Conservation (phyloP, 2,329 filamentous ascomycete genomes). For the Alternaria brassicicola region DNA sequence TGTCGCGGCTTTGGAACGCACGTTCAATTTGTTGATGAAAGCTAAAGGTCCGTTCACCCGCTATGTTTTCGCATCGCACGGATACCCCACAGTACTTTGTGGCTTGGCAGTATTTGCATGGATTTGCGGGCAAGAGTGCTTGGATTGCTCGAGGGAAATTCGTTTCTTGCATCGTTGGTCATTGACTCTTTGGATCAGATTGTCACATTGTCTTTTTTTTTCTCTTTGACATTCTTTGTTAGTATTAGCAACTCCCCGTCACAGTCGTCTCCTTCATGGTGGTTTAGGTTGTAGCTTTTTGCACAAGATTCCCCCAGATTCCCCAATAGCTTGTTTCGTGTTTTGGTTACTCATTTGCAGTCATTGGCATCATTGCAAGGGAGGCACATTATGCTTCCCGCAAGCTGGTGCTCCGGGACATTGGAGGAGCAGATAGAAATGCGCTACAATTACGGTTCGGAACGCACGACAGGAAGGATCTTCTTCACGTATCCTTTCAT, state of each 20-base stretch:
- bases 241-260: constrained; percentile 15
- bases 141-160: constrained; percentile 18
- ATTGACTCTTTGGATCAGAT: constrained; percentile 27
- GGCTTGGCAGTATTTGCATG: constrained; percentile 39
- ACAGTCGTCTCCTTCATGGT: constrained; percentile 24
- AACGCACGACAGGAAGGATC: constrained; percentile 18
- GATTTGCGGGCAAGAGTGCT: constrained; percentile 30
- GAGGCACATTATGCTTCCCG: constrained; percentile 15
- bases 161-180: constrained; percentile 30
- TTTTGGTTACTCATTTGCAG: constrained; percentile 15
- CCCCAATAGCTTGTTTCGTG: constrained; percentile 18
- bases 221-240: constrained; percentile 16
- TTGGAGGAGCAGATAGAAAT: constrained; percentile 15
- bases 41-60: constrained; percentile 29
- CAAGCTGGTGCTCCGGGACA: constrained; percentile 8
- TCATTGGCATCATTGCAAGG: constrained; percentile 24
- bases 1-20: constrained; percentile 14
- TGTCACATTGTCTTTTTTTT: constrained; percentile 15
- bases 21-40: constrained; percentile 29
- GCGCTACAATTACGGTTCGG: constrained; percentile 13
- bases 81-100: constrained; percentile 22
- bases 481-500: constrained; percentile 24
- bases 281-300: constrained; percentile 27
- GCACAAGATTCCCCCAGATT: constrained; percentile 40
- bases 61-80: constrained; percentile 22